A percentile compares a stretch with the other conserved stretches of the same genome.
These are phyloP conservation scores for Neonectria hederae DNA, from an alignment of 2,329 filamentous ascomycete genomes.

Conservation along the genomic window DNA sequence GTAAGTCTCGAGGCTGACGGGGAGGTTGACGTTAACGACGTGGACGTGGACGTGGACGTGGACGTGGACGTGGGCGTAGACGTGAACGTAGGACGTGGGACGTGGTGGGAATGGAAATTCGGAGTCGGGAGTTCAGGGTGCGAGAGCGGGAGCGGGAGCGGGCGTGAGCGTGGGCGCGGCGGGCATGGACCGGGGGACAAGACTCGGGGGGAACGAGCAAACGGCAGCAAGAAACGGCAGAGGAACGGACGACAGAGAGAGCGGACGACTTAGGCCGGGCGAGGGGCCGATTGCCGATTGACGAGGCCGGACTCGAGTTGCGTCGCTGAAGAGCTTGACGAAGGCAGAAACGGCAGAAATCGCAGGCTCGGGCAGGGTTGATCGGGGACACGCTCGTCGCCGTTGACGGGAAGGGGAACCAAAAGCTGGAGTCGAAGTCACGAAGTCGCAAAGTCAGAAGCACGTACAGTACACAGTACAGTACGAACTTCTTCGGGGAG, in stretches of 20 bases:
- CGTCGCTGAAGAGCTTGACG: conserved; percentile 7
- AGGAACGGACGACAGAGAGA: conserved; percentile 2
- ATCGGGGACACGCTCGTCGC: conserved; percentile 24
- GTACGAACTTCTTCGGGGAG: not conserved
- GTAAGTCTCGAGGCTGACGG: conserved; percentile 39
- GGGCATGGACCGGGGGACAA: conserved; percentile 27
- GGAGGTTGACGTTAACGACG: conserved; percentile 27
- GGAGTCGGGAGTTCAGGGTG: conserved; percentile 9
- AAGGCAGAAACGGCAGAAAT: not conserved
- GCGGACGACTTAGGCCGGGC: conserved; percentile 6
- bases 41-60: conserved; percentile 14
- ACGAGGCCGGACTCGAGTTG: conserved; percentile 10
- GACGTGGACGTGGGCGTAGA: not conserved
- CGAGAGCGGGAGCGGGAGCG: conserved; percentile 13
- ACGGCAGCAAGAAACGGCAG: not conserved
- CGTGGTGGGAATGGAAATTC: conserved; percentile 7
- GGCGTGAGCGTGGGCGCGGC: conserved; percentile 15
- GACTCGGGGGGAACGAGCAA: not conserved
- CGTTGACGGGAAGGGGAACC: conserved; percentile 34
- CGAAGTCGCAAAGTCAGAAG: not conserved
- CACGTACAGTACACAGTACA: too few relatives aligned
- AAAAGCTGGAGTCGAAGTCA: not conserved
- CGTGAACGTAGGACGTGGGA: conserved; percentile 9
- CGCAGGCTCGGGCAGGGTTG: conserved; percentile 1
- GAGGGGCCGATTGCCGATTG: conserved; percentile 21